Evolutionary conservation across 1,284 basidiomycete genomes (phyloP).

Genomic region (Leccinum pachyderme): DNA sequence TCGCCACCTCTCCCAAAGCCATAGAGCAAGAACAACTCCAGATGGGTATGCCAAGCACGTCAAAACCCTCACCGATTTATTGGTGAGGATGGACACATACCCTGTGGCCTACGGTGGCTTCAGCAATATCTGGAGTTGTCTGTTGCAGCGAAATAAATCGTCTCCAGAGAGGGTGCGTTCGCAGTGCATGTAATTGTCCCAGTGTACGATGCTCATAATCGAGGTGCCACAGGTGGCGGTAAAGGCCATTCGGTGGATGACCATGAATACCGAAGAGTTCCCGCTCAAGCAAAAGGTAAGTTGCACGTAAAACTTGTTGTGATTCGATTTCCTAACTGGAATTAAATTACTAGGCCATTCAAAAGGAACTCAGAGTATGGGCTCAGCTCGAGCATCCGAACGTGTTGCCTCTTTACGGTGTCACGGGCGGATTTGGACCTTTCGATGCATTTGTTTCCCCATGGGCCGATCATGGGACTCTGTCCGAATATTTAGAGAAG

Average conservation of each 20-base stretch:
- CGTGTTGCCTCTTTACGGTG: constrained; percentile 41
- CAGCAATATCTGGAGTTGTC: constrained; percentile 28
- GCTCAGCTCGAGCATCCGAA: constrained; percentile 40
- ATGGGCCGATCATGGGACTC: constrained; percentile 47
- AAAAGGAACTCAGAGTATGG: constrained; percentile 43
- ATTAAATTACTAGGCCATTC: constrained; percentile 31
- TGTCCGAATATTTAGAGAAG: constrained; percentile 43
- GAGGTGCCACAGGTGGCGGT: constrained; percentile 37
- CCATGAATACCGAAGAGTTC: constrained; percentile 28
- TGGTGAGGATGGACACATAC: constrained; percentile 14
- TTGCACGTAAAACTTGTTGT: neutral
- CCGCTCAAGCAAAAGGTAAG: constrained; percentile 34
- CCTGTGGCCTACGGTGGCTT: constrained; percentile 27
- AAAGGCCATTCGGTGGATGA: constrained; percentile 41
- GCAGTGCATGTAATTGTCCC: neutral
- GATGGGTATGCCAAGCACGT: neutral
- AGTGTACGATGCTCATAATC: neutral
- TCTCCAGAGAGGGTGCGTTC: constrained; percentile 14
- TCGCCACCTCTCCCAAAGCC: neutral
- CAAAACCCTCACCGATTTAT: constrained; percentile 15
- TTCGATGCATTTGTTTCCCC: constrained; percentile 47
- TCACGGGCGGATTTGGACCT: constrained; percentile 39
- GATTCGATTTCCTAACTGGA: neutral
- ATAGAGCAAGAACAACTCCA: neutral
- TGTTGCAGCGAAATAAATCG: neutral